phyloP scores from a whole-genome alignment of 2,329 filamentous ascomycete genomes.

The Madurella mycetomatis region DNA sequence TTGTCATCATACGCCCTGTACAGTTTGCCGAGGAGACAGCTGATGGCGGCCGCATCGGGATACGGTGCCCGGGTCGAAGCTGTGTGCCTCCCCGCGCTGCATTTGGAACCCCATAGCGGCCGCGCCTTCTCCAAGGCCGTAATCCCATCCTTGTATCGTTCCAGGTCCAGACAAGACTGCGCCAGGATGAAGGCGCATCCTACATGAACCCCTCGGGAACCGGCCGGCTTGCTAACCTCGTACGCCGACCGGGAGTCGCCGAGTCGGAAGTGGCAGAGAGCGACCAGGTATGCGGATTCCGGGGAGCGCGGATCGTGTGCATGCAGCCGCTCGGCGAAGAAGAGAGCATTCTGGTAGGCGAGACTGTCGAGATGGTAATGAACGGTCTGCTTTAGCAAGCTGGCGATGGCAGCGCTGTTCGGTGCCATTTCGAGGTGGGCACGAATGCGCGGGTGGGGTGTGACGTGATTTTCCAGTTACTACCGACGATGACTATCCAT shows the following conservation, averaged over 20 bases:
- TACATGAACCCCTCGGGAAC: constrained; percentile 67
- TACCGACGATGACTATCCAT: constrained; percentile 33
- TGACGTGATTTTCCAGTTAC: constrained; percentile 21
- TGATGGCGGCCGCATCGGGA: constrained; percentile 80
- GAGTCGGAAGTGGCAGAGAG: constrained; percentile 77
- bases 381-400: constrained; percentile 55
- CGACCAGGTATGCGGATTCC: constrained; percentile 78
- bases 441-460: constrained; percentile 15
- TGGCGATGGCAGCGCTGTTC: constrained; percentile 45
- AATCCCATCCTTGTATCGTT: constrained; percentile 75
- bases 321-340: constrained; percentile 81
- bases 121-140: constrained; percentile 77
- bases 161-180: constrained; percentile 77
- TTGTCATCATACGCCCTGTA: constrained; percentile 78
- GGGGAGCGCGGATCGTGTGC: constrained; percentile 77
- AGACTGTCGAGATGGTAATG: constrained; percentile 82
- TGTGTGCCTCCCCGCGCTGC: constrained; percentile 77
- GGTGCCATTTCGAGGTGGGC: constrained; percentile 45
- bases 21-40: constrained; percentile 80
- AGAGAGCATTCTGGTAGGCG: constrained; percentile 82
- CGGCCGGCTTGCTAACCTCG: constrained; percentile 70
- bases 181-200: constrained; percentile 91
- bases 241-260: constrained; percentile 82
- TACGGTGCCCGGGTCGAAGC: constrained; percentile 68
- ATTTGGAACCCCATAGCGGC: constrained; percentile 69